Conservation (phyloP, 2,329 filamentous ascomycete genomes). For the Pezizomycotina sp. region DNA sequence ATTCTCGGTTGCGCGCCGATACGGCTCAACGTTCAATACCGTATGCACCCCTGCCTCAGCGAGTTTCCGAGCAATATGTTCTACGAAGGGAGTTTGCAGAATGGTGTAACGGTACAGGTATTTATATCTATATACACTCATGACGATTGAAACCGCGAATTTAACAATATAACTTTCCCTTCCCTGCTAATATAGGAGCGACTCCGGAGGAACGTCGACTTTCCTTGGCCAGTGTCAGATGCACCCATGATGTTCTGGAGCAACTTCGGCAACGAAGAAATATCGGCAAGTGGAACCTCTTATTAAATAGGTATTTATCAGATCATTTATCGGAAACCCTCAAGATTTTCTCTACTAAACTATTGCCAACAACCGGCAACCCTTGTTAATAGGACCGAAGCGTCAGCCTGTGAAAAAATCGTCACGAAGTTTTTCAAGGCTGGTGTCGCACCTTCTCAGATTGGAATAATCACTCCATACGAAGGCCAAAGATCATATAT, state of each 20-base stretch:
- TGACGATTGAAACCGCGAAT: too few species aligned
- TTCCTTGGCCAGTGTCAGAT: constrained; percentile 88
- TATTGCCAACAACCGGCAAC: too few species aligned
- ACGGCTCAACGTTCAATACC: constrained; percentile 89
- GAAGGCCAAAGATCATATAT: constrained; percentile 97
- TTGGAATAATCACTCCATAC: constrained; percentile 96
- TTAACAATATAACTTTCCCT: too few species aligned
- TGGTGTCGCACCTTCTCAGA: constrained; percentile 79
- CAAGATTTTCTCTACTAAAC: not conserved
- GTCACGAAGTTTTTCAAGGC: constrained; percentile 98
- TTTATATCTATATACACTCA: too few species aligned
- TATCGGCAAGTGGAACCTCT: constrained; percentile 90
- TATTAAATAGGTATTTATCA: constrained; percentile 51
- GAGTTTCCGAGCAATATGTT: constrained; percentile 99
- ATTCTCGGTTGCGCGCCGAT: constrained; percentile 82
- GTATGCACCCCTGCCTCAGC: constrained; percentile 95
- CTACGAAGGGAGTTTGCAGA: constrained; percentile 92
- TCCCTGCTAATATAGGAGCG: constrained; percentile 45
- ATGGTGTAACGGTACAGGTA: constrained; percentile 69
- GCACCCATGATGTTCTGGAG: constrained; percentile 99
- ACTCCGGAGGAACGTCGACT: constrained; percentile 83
- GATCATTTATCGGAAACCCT: not conserved
- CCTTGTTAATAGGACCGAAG: constrained; percentile 73
- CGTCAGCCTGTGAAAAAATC: constrained; percentile 94
- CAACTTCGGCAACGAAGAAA: constrained; percentile 92